These are phyloP conservation scores for Syzygium syzygioides DNA, from an alignment of 441 rosid genomes.

Conservation along the genomic window DNA sequence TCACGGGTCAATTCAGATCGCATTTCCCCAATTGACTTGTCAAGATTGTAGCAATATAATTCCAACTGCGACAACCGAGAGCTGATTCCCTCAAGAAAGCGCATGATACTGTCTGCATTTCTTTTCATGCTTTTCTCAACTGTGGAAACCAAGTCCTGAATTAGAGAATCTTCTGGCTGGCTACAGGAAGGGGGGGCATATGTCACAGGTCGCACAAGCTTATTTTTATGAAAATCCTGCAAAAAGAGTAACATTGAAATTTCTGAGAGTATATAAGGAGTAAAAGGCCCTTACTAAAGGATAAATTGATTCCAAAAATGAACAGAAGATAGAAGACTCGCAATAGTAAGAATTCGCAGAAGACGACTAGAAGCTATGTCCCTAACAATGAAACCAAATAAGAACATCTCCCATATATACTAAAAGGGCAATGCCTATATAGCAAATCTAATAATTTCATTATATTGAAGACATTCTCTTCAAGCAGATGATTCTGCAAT, in stretches of 20 bases:
- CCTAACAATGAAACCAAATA: background rate
- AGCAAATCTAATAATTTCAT: background rate
- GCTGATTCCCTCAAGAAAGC: conserved; percentile 92
- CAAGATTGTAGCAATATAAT: conserved; percentile 84
- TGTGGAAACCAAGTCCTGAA: conserved; percentile 42
- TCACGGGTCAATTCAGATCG: conserved; percentile 61
- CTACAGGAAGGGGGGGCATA: conserved; percentile 48
- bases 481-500: background rate
- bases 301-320: background rate
- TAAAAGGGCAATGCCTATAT: background rate
- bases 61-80: conserved; percentile 88
- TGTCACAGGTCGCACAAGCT: conserved; percentile 56
- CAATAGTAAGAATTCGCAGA: background rate
- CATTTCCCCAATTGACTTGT: conserved; percentile 90
- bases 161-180: conserved; percentile 68
- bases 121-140: conserved; percentile 81
- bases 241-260: background rate
- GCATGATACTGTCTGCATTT: conserved; percentile 62
- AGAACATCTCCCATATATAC: background rate
- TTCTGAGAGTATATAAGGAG: background rate
- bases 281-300: background rate
- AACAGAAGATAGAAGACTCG: background rate
- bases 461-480: background rate
- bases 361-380: background rate
- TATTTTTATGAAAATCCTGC: conserved; percentile 73